Conservation (phyloP, 257 asterid species). For the Oldenlandia corymbosa region DNA sequence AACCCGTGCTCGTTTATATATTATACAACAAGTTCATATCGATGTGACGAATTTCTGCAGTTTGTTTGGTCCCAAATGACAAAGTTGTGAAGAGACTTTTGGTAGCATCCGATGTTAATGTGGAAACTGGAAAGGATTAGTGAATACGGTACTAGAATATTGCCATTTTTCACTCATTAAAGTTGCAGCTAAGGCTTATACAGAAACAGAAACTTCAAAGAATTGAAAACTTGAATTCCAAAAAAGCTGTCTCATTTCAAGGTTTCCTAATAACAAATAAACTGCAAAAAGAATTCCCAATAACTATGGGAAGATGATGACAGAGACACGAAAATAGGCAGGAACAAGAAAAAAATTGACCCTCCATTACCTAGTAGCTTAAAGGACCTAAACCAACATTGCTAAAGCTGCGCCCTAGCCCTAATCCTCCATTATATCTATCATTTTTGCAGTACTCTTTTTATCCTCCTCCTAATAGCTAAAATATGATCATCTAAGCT, state of each 20-base stretch:
- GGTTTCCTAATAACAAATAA: conserved; percentile 27
- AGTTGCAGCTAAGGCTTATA: too few relatives aligned
- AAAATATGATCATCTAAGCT: conserved; percentile 25
- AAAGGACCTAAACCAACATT: conserved; percentile 17
- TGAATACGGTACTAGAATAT: too few relatives aligned
- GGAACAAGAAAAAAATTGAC: conserved; percentile 15
- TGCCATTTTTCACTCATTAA: too few relatives aligned
- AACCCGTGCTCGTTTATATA: too few relatives aligned
- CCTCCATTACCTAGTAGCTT: conserved; percentile 15
- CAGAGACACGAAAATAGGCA: conserved; percentile 6
- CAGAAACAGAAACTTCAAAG: background rate
- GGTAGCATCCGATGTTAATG: too few relatives aligned
- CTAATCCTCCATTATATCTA: conserved; percentile 21
- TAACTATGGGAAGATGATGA: conserved; percentile 16
- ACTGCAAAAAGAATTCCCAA: conserved; percentile 42
- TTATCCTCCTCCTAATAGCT: conserved; percentile 19
- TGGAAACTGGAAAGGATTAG: too few relatives aligned
- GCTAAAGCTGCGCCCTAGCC: conserved; percentile 22
- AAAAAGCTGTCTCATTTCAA: conserved; percentile 23
- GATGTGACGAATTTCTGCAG: too few relatives aligned
- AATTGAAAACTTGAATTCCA: background rate
- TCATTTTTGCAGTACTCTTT: conserved; percentile 6
- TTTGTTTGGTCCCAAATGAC: too few relatives aligned
- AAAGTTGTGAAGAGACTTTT: too few relatives aligned
- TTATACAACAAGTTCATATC: too few relatives aligned